Conservation (phyloP, 345 rosid species). For the Melastoma malabathricum region DNA sequence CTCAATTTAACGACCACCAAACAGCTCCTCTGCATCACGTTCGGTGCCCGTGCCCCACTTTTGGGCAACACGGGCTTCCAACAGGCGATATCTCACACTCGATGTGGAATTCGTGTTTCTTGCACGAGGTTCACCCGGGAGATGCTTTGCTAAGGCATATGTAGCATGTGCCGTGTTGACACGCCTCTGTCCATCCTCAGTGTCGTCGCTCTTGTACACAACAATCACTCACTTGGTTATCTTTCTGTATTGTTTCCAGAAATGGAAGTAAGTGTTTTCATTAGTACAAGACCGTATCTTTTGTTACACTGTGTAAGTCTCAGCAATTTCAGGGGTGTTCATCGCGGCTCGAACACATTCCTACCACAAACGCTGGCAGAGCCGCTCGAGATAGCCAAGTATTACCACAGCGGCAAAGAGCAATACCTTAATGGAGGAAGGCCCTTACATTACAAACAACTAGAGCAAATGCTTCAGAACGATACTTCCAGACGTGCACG, state of each 20-base stretch:
- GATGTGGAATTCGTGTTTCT: slow-evolving; percentile 36
- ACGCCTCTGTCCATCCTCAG: no score
- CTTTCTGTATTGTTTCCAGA: no score
- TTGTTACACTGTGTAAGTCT: no score
- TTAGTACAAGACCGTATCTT: no score
- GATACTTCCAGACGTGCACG: neutral
- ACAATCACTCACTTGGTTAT: no score
- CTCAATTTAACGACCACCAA: slow-evolving; percentile 6
- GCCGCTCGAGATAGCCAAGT: slow-evolving; percentile 71
- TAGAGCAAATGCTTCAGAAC: slow-evolving; percentile 34
- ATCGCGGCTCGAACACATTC: no score
- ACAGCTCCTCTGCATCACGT: slow-evolving; percentile 55
- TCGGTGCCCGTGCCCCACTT: slow-evolving; percentile 54
- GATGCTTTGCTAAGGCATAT: slow-evolving; percentile 23
- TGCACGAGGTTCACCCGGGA: slow-evolving; percentile 28
- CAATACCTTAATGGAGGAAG: slow-evolving; percentile 30
- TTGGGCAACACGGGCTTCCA: slow-evolving; percentile 29
- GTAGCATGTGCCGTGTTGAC: neutral
- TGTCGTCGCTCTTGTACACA: no score
- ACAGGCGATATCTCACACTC: slow-evolving; percentile 18
- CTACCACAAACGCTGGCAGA: no score
- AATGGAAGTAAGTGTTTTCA: no score
- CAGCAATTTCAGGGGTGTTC: no score
- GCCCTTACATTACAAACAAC: slow-evolving; percentile 26
- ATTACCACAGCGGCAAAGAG: slow-evolving; percentile 16